Conservation (phyloP, 2,329 filamentous ascomycete species). For the Colletotrichum liaoningense region DNA sequence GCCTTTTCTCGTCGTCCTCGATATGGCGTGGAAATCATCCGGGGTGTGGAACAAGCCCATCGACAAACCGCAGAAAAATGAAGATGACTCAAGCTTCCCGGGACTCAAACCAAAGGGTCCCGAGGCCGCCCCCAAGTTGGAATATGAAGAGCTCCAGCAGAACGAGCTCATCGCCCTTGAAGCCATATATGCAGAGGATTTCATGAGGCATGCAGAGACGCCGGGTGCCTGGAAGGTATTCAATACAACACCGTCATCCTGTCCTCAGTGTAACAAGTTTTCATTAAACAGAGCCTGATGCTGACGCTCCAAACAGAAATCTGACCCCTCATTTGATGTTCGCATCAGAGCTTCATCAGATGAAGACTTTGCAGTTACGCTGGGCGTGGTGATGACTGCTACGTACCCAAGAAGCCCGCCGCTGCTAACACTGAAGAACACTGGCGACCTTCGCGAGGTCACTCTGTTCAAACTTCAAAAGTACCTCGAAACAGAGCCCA, state of each 20-base stretch:
- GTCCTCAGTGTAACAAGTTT: slow-evolving; percentile 13
- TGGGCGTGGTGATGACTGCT: slow-evolving; percentile 86
- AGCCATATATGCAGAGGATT: slow-evolving; percentile 92
- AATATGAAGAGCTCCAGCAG: slow-evolving; percentile 87
- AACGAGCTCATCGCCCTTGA: slow-evolving; percentile 88
- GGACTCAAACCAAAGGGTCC: slow-evolving; percentile 59
- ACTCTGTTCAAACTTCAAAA: slow-evolving; percentile 78
- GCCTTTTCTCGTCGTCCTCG: slow-evolving; percentile 30
- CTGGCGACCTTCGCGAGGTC: slow-evolving; percentile 74
- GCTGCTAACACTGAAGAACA: slow-evolving; percentile 74
- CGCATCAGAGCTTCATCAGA: slow-evolving; percentile 80
- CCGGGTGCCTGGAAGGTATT: slow-evolving; percentile 86
- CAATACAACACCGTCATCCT: background rate
- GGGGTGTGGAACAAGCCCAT: slow-evolving; percentile 61
- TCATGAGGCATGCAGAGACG: slow-evolving; percentile 76
- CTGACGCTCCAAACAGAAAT: slow-evolving; percentile 66
- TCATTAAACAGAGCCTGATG: background rate
- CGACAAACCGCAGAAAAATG: slow-evolving; percentile 52
- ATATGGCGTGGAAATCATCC: slow-evolving; percentile 65
- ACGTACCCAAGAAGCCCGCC: slow-evolving; percentile 91
- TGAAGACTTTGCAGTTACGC: slow-evolving; percentile 74
- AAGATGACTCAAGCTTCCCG: slow-evolving; percentile 61
- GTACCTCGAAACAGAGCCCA: slow-evolving; percentile 69
- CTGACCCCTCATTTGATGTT: slow-evolving; percentile 86
- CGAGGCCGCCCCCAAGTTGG: slow-evolving; percentile 57